Evolutionary conservation across 805 yeast genomes (phyloP), one percentile per base, ranked within the genome.

Genomic region (Komagataella populi): DNA sequence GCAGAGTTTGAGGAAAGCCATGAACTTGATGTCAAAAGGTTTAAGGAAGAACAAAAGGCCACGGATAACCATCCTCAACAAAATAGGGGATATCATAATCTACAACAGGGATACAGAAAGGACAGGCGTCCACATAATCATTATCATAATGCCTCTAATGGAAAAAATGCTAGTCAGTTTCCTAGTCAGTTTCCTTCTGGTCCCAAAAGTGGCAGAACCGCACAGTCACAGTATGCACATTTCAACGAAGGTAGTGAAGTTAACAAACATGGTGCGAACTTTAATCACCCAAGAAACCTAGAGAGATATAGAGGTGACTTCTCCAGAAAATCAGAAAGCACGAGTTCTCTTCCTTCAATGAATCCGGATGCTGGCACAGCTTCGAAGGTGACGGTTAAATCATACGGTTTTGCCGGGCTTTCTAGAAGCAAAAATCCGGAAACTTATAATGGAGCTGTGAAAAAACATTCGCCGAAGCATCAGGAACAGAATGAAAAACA

Each of bases 1-100:
- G 84, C 88, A 3, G 74, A 74, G 24, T 84, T 84, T 56, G 90
- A 84, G 56, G 95, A 90, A 55, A 80, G 95, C 55, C 97, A 93
- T 63, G 98, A 91, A 64, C 76, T 89, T 23, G 96, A 88, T 65
- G 78, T 78, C 48, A 78, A 79, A 55, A 71, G 79, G 55, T 72
- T 76, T 67, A 73, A 73, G 63, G 70, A 70, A 61, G 76, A 71
- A 56, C 45, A 54, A 53, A 30, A 30, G 39, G 14, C 39, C 12
- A 30, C 39, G 14, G 39, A 30, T 30, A 4, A 8, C n/a, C 39
- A 30, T 4, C 39, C 39, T 30, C n/a, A 30, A 3, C 39, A 6
- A 8, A 30, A 4, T 14, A 30, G 14, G 14, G 39, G 39, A 14
- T 30, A 8, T 30, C 39, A 30, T 30, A 30, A 14, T 14, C 14